Evolutionary conservation across 306 rosid species (phyloP).

Genomic region (Datisca glomerata): DNA sequence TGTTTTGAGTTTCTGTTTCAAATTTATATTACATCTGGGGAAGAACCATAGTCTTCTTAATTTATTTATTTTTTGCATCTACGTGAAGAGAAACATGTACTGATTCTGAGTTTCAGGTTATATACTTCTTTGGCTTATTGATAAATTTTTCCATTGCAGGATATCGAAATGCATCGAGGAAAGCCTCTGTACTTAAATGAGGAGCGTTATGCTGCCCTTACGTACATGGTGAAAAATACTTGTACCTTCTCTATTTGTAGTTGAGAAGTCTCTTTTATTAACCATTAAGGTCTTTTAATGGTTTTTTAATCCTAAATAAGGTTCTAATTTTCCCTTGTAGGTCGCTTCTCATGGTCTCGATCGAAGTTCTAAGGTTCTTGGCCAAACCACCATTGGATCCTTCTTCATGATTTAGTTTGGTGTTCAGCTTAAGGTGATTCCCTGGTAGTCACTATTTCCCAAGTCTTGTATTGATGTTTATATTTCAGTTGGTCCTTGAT

Average conservation of each 20-base stretch:
- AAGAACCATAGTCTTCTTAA: no score
- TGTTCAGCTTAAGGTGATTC: slow-evolving; percentile 7
- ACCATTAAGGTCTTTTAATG: neutral
- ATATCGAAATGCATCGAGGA: slow-evolving; percentile 71
- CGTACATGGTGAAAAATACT: slow-evolving; percentile 53
- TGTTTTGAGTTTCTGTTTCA: no score
- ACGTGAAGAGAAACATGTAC: no score
- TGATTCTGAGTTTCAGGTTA: no score
- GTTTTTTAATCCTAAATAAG: slow-evolving; percentile 1
- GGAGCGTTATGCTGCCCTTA: slow-evolving; percentile 87
- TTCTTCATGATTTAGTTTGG: slow-evolving; percentile 64
- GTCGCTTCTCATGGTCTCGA: slow-evolving; percentile 99
- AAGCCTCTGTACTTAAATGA: slow-evolving; percentile 81
- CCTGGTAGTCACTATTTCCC: slow-evolving; percentile 15
- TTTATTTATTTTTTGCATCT: no score
- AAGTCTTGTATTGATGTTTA: neutral
- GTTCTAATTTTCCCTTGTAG: slow-evolving; percentile 23
- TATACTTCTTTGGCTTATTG: no score
- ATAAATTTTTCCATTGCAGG: slow-evolving; percentile 33
- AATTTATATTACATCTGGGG: no score
- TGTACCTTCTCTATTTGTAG: neutral
- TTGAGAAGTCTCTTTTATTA: neutral
- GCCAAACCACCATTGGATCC: slow-evolving; percentile 83
- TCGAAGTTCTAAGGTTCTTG: slow-evolving; percentile 91
- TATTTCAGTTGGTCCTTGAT: slow-evolving; percentile 5